Evolutionary conservation across 495 filamentous ascomycete species (phyloP), one percentile per base, ranked within the genome.

Genomic region (Xylaria nigripes): DNA sequence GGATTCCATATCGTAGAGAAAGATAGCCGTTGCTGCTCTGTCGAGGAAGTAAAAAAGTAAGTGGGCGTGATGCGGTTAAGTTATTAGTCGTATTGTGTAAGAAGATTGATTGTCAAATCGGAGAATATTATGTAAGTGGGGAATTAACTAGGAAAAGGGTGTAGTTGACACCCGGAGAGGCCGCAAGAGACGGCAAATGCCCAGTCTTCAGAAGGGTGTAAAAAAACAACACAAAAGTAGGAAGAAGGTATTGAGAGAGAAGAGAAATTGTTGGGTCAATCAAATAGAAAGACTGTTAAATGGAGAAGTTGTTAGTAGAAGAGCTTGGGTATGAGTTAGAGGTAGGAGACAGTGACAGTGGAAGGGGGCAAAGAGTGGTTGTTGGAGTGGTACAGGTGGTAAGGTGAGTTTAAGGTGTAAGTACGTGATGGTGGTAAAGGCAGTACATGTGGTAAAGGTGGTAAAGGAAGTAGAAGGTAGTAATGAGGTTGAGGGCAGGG

Each of bases 81-180:
- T n/a, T n/a, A n/a, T n/a, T n/a, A n/a, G n/a, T n/a, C n/a, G n/a
- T n/a, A n/a, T n/a, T n/a, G 29, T 47, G 48, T 41, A 57, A 58
- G 50, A 64, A 56, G 38, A 56, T 56, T 60, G 38, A 56, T 58
- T 60, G 57, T 38, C 38, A 55, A 45, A 18, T 61, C 64, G 59
- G 59, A 59, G 59, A 62, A 60, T 64, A 62, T 62, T 64, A 64
- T 64, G 63, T 66, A 61, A 66, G 61, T 66, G 61, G 61, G 57
- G 63, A 66, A 61, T 50, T 21, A 5, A 46, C 30, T 32, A 54
- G 19, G 24, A 44, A 47, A 41, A 41, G 1, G 25, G 46, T 49
- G 46, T 36, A 49, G 41, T 54, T 54, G 53, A 34, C 22, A 29
- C 18, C 45, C 53, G 53, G 48, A 29, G 22, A 16, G 45, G 18